Base-by-base conservation (phyloP, 2,329 filamentous ascomycete species). In the Emmonsia crescens region DNA sequence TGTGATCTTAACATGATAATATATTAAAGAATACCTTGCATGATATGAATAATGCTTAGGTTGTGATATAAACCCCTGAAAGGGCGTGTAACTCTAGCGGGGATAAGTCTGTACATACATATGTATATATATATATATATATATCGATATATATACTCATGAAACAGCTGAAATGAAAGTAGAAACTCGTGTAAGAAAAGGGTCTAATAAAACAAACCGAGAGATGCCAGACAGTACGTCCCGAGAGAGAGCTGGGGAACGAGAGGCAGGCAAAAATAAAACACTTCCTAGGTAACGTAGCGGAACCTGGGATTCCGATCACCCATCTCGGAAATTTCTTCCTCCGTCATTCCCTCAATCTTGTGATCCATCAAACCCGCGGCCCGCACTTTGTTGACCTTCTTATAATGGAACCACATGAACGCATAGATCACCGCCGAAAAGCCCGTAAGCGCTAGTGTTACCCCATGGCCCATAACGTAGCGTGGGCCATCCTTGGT, bases 401-500 rank as follows among this genome's bases (percentile, higher is more conserved):
- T 65, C 42, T 70, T 67, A 65, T 81, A 83, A 73, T 78, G 83
- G 63, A 77, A 73, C 80, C 80, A 84, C 74, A 87, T 76, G 33
- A 81, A 73, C 2, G 72, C 78, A 66, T 83, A 86, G 4, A 85
- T 73, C 33, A 79, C 57, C 0, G 78, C 79, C 0, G 82, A 78
- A 66, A 85, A 75, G 2, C 75, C 82, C 0, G 85, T 83, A 72
- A 87, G 76, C 31, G 78, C 76, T 54, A 87, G 73, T 3, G 83
- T 85, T 10, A 86, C 78, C 0, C 83, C 84, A 67, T 88, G 85
- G 5, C 85, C 85, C 40, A 78, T 78, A 44, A 83, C 75, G 68
- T 83, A 88, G n/a, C 82, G 78, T 1, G 84, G 84, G 0, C 72
- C 77, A 57, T 85, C 82, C 9, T 67, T 62, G 12, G 68, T 75